Conservation (phyloP, 352 stramenopile genomes). For the Pythium scleroteichum region DNA sequence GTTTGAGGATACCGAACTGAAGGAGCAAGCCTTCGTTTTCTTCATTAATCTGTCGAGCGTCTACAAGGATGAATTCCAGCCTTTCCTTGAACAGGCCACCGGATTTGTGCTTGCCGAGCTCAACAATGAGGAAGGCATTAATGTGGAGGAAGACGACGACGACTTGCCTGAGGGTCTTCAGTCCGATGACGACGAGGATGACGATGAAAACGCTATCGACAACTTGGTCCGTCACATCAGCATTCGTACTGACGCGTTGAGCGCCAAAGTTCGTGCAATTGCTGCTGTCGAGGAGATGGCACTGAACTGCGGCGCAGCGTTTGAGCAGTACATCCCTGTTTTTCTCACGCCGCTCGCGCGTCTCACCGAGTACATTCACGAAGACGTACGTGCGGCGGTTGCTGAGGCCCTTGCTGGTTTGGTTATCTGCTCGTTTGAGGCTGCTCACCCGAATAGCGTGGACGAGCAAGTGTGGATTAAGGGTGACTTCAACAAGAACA, state of each 20-base stretch:
- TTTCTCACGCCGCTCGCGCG: conserved; percentile 79
- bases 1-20: conserved; percentile 95
- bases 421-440: conserved; percentile 85
- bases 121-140: conserved; percentile 77
- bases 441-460: conserved; percentile 63
- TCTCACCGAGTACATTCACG: conserved; percentile 87
- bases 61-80: conserved; percentile 97
- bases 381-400: conserved; percentile 80
- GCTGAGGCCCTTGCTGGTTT: conserved; percentile 78
- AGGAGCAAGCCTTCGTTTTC: conserved; percentile 97
- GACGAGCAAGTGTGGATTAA: conserved; percentile 88
- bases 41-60: conserved; percentile 98
- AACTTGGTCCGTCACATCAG: conserved; percentile 77
- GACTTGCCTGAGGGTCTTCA: conserved; percentile 71
- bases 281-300: conserved; percentile 84
- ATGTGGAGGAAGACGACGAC: conserved; percentile 70
- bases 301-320: conserved; percentile 74
- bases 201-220: conserved; percentile 63
- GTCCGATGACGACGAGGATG: conserved; percentile 78
- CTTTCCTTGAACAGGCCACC: conserved; percentile 86
- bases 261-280: conserved; percentile 84
- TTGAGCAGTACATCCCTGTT: conserved; percentile 83
- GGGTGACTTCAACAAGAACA: conserved; percentile 79
- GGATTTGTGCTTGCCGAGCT: conserved; percentile 71
- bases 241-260: conserved; percentile 84